A percentile compares a stretch with the other conserved stretches of the same genome.
phyloP scores from a whole-genome alignment of 2,329 filamentous ascomycete genomes.

The Cercospora zeae-maydis region DNA sequence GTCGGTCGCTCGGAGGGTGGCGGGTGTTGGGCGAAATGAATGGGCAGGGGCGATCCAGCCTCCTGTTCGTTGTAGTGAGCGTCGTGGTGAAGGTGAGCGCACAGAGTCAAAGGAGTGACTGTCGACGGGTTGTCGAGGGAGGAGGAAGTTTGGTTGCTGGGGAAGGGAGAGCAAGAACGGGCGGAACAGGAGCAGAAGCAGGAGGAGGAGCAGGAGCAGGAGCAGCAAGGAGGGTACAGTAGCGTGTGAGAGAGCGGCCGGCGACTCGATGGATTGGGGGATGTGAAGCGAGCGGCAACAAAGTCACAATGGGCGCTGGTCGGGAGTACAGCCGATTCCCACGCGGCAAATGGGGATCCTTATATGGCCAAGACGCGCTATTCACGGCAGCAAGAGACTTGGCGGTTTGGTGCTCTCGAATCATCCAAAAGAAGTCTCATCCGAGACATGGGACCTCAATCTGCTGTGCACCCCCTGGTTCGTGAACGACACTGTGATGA shows the following conservation, averaged over 20 bases:
- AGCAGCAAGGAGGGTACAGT: conserved; percentile 2
- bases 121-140: conserved; percentile 9
- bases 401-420: conserved; percentile 11
- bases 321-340: conserved; percentile 1
- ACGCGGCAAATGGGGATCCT: conserved; percentile 9
- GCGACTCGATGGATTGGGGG: conserved; percentile 11
- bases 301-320: conserved; percentile 15
- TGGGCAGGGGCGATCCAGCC: conserved; percentile 4
- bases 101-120: conserved; percentile 9
- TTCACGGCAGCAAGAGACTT: conserved; percentile 4
- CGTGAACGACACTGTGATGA: conserved; percentile 1
- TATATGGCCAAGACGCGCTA: conserved; percentile 19
- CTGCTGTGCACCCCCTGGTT: conserved; percentile 4
- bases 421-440: not conserved
- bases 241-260: conserved; percentile 5
- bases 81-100: conserved; percentile 8
- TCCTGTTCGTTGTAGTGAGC: conserved; percentile 6
- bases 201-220: not conserved
- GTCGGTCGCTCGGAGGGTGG: not conserved
- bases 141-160: not conserved
- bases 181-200: not conserved
- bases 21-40: not conserved
- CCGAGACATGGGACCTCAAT: conserved; percentile 9
- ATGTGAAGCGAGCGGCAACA: conserved; percentile 9
- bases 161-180: not conserved